Evolutionary conservation across 2,329 filamentous ascomycete genomes (phyloP).

Genomic region (Chalaropsis thielavioides): DNA sequence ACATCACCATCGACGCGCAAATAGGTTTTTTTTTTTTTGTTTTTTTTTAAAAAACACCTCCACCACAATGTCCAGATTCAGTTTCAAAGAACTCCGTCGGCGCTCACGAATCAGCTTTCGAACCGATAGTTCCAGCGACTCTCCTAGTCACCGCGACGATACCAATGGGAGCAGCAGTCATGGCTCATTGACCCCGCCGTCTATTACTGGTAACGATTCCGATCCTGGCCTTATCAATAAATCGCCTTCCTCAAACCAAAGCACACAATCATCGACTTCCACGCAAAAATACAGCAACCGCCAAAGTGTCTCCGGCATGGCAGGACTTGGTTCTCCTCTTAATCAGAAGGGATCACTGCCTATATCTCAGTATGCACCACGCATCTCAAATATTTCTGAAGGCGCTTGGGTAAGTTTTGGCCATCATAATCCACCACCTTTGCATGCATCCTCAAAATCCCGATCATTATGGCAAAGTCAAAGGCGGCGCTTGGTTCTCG

Average conservation of each 20-base stretch:
- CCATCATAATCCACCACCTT: background rate
- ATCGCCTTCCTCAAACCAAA: background rate
- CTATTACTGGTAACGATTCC: conserved; percentile 47
- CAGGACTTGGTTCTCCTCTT: conserved; percentile 41
- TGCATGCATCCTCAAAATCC: conserved; percentile 4
- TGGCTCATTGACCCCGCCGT: conserved; percentile 61
- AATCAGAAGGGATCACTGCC: conserved; percentile 43
- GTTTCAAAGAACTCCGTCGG: conserved; percentile 55
- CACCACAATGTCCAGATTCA: conserved; percentile 21
- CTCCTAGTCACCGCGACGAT: conserved; percentile 38
- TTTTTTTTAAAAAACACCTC: too few relatives aligned
- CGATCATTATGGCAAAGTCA: background rate
- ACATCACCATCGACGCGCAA: background rate
- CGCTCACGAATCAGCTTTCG: conserved; percentile 63
- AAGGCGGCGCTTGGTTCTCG: conserved; percentile 3
- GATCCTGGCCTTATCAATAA: conserved; percentile 39
- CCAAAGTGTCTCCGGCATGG: conserved; percentile 50
- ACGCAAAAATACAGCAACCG: conserved; percentile 24
- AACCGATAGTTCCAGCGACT: conserved; percentile 47
- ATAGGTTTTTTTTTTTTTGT: too few relatives aligned
- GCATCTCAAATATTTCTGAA: conserved; percentile 63
- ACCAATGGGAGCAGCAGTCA: conserved; percentile 39
- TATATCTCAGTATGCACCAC: conserved; percentile 66
- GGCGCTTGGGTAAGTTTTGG: conserved; percentile 60
- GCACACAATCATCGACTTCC: background rate